phyloP scores from a whole-genome alignment of 768 basidiomycete species.

The Psilocybe tampanensis region DNA sequence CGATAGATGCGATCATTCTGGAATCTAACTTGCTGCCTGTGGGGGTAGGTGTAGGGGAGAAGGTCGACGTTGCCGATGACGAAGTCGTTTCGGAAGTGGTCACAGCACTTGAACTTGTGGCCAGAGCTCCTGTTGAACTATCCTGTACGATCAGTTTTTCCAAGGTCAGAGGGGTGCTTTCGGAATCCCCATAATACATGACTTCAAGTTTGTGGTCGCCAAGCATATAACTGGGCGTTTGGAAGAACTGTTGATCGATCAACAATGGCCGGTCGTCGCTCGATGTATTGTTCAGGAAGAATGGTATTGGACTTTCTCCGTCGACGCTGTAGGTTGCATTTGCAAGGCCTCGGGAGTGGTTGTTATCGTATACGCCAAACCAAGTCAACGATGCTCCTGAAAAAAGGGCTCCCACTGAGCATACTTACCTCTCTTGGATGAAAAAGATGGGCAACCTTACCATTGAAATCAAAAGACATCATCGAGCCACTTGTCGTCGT shows the following conservation, averaged over 20 bases:
- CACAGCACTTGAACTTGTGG: not conserved
- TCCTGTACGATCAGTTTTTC: not conserved
- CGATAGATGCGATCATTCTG: not conserved
- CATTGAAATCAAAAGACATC: not conserved
- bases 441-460: not conserved
- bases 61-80: not conserved
- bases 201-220: not conserved
- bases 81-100: not conserved
- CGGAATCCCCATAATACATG: not conserved
- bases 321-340: not conserved
- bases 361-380: not conserved
- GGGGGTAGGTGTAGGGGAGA: not conserved
- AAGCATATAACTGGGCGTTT: not conserved
- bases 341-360: not conserved
- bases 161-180: not conserved
- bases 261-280: not conserved
- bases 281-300: not conserved
- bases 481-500: not conserved
- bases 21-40: not conserved
- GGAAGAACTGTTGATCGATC: not conserved
- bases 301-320: not conserved
- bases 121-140: not conserved
- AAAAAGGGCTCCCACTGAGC: not conserved
- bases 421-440: not conserved
- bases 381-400: not conserved